Evolutionary conservation across 2,329 filamentous ascomycete species (phyloP), one percentile per base, ranked within the genome.

Genomic region (Colletotrichum sidae): DNA sequence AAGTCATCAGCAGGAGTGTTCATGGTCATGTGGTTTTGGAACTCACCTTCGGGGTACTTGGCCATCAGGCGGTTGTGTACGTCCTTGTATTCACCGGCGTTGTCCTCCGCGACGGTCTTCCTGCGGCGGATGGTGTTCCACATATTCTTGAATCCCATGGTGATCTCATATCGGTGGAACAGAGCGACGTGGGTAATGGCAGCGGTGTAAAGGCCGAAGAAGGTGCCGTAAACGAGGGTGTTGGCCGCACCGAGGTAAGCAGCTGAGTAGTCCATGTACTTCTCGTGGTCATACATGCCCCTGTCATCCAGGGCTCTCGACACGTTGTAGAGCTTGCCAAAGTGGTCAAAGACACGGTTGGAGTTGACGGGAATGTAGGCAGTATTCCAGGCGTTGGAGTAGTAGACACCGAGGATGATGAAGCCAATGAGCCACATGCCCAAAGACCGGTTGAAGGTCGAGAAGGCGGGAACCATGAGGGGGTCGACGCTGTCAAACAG

Each of bases 291-390:
- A 34, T 82, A 77, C 44, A 78, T 73, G 12, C 76, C 77, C 5
- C 69, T 69, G 9, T 71, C 67, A 39, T 79, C 73, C 1, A 80
- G 69, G 25, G 77, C 74, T 5, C 67, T 44, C 1, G 72, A 74
- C n/a, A 81, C 76, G 6, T 81, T 79, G 69, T 82, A 82, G 0
- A 63, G 61, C 4, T 71, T 61, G 9, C 74, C 79, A 34, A 78
- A 77, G 55, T 80, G 78, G 63, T 82, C 79, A 38, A 69, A 81
- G 0, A 77, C 72, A 4, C 70, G 66, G 69, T 80, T 80, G 3
- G 77, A 77, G 68, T 79, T 80, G 70, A 82, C 76, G 17, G 79
- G 79, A 2, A 82, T 69, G 46, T 79, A 80, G 0, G 69, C 75
- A 2, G 73, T 78, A 68, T 76, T 69, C 67, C 74, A 81, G 8